These are phyloP conservation scores for Cicer pinnatifidum DNA, from an alignment of 306 rosid species.

Conservation along the genomic window DNA sequence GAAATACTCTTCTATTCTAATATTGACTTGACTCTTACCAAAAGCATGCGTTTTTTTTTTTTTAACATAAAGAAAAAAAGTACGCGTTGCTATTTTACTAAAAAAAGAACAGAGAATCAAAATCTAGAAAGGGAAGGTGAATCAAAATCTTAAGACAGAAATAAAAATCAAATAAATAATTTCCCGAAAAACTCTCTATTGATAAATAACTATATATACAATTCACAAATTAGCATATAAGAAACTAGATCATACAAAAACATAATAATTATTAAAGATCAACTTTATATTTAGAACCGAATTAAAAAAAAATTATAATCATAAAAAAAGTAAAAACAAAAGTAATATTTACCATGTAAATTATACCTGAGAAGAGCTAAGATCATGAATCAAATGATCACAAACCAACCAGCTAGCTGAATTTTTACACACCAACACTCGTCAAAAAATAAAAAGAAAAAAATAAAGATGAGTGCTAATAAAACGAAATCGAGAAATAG, in stretches of 20 bases:
- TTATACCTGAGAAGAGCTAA: neutral
- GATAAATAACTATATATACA: neutral
- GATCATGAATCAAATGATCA: constrained; percentile 8
- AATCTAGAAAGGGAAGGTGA: constrained; percentile 20
- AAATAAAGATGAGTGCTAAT: neutral
- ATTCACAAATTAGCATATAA: neutral
- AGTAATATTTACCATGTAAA: neutral
- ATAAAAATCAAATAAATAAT: neutral
- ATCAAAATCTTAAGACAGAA: constrained; percentile 12
- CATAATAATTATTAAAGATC: neutral
- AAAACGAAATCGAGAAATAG: neutral
- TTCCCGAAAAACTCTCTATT: neutral
- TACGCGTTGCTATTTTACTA: no score
- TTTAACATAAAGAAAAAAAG: no score
- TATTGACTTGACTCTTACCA: neutral
- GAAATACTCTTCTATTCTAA: neutral
- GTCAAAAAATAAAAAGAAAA: neutral
- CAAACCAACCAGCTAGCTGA: constrained; percentile 6
- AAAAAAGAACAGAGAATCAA: neutral
- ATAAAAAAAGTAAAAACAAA: no score
- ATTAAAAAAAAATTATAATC: no score
- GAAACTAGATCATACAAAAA: neutral
- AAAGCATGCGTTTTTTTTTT: neutral
- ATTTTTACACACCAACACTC: constrained; percentile 3
- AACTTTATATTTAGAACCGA: neutral